Evolutionary conservation across 2,329 filamentous ascomycete genomes (phyloP).

Genomic region (Hypoxylon sp.): DNA sequence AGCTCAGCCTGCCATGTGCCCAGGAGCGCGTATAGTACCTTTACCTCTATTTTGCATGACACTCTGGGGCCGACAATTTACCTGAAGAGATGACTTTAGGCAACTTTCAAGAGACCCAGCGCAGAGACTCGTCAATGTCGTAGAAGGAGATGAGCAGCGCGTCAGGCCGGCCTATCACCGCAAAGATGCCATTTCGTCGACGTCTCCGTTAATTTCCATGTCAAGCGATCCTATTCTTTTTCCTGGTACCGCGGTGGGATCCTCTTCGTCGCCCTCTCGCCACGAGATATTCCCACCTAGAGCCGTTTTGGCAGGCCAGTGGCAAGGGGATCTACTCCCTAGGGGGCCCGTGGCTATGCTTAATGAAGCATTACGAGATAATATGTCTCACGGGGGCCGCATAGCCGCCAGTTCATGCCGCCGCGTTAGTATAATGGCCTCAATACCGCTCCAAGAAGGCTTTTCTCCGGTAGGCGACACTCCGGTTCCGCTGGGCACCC

Average conservation of each 20-base stretch:
- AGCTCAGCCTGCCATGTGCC: too few species aligned
- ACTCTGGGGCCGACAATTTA: slow-evolving; percentile 21
- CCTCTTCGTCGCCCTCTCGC: slow-evolving; percentile 8
- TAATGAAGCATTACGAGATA: neutral
- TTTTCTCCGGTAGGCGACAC: neutral
- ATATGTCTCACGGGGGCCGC: slow-evolving; percentile 19
- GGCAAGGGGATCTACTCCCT: slow-evolving; percentile 14
- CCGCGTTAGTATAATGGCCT: neutral
- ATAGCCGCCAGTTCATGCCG: slow-evolving; percentile 11
- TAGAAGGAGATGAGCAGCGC: slow-evolving; percentile 1
- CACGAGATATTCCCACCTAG: slow-evolving; percentile 8
- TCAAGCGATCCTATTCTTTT: slow-evolving; percentile 17
- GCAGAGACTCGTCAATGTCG: slow-evolving; percentile 4
- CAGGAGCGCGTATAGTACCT: neutral
- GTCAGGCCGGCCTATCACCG: slow-evolving; percentile 10
- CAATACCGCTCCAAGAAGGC: slow-evolving; percentile 1
- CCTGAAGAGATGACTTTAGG: slow-evolving; percentile 30
- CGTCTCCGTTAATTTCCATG: slow-evolving; percentile 26
- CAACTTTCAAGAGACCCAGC: slow-evolving; percentile 7
- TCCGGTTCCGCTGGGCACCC: neutral
- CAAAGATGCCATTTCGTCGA: neutral
- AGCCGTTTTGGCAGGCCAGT: neutral
- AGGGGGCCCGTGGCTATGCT: slow-evolving; percentile 10
- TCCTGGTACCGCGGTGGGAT: slow-evolving; percentile 29
- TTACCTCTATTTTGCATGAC: slow-evolving; percentile 16